A percentile compares a stretch with the other conserved stretches of the same genome.
Conservation (phyloP, 2,329 filamentous ascomycete species). For the Mycosphaerella arachidis region DNA sequence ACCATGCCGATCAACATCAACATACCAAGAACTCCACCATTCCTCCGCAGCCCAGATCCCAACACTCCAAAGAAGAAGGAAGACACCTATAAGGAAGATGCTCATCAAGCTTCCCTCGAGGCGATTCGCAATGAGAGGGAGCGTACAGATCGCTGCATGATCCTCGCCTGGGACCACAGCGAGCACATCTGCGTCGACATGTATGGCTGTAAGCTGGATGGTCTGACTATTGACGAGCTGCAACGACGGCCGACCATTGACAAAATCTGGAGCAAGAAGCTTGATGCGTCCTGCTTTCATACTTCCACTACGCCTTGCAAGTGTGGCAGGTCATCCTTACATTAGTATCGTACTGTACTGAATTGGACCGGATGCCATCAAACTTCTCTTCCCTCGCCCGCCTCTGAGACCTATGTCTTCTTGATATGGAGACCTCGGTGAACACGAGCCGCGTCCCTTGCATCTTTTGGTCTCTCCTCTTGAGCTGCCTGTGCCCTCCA, state of each 20-base stretch:
- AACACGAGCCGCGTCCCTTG: not conserved
- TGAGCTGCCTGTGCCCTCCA: not conserved
- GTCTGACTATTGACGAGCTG: not conserved
- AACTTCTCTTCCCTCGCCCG: not conserved
- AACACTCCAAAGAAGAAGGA: not conserved
- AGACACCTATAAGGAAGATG: not conserved
- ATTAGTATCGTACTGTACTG: not conserved
- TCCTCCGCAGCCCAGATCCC: not conserved
- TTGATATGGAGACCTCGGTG: not conserved
- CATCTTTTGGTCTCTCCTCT: not conserved
- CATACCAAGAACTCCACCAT: not conserved
- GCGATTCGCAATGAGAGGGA: not conserved
- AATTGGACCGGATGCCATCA: not conserved
- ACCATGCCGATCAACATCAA: not conserved
- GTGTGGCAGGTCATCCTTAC: not conserved
- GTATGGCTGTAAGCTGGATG: not conserved
- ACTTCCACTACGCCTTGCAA: not conserved
- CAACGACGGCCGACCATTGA: not conserved
- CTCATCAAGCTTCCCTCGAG: not conserved
- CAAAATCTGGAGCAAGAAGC: not conserved
- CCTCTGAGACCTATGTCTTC: not conserved
- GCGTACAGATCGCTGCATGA: not conserved
- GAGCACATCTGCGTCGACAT: not conserved
- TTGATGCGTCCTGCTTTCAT: not conserved
- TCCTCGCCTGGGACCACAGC: not conserved